Evolutionary conservation across 2,329 filamentous ascomycete genomes (phyloP), one percentile per base, ranked within the genome.

Genomic region (Botryotinia convoluta): DNA sequence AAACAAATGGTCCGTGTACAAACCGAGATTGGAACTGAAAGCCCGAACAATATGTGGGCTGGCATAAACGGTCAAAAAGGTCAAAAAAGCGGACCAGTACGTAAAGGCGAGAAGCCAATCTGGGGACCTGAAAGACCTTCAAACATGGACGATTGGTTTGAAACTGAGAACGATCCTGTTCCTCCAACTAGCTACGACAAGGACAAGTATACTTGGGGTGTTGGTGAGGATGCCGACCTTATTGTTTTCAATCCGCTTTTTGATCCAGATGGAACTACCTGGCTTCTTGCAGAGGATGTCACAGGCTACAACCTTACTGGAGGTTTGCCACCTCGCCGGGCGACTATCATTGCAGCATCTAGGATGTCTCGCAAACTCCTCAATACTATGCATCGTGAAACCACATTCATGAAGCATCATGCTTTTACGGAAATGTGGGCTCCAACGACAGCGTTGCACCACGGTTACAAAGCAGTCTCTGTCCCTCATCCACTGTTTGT

Each of bases 361-460:
- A 90, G 95, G 71, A 92, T 98, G 84, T 96, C 92, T 20, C 90
- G 91, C 67, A 90, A 90, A 64, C 89, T 98, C 65, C 87, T 98
- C 22, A 85, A 90, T 75, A 91, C 91, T 29, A 98, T 98, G 95
- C 95, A 98, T 84, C 88, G 90, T 72, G 94, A 97, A 84, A 97
- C 95, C 6, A 90, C 91, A 44, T 88, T 93, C 79, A 91, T 92
- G 80, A 95, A 94, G 78, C 93, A 97, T 82, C 93, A 93, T 76
- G 97, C 96, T 85, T 97, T 97, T 81, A 93, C 94, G 0, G 95
- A 98, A 83, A 98, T 98, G 95, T 98, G 94, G 94, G 93, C 95
- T 0, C 91, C 92, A 1, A 96, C 93, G 0, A 90, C 93, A 1
- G 93, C 95, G 1, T 87, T 98, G 16, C 95, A 98, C 74, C 95